Conservation (phyloP, 345 rosid genomes). For the Euphorbia tirucalli region DNA sequence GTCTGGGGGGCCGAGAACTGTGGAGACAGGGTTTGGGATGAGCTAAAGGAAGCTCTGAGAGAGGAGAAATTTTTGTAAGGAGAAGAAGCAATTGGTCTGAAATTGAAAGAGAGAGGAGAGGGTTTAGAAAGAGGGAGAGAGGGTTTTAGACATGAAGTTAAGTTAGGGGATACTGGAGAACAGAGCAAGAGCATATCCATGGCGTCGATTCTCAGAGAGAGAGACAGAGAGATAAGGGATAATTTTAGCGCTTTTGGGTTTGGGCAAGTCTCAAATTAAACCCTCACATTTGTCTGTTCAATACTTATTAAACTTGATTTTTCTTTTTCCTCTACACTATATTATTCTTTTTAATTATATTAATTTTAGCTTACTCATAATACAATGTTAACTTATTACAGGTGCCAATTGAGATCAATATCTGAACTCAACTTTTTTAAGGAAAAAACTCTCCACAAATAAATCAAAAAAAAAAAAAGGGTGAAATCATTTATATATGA, state of each 20-base stretch:
- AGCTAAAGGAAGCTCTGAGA: slow-evolving; percentile 26
- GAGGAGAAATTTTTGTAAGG: slow-evolving; percentile 28
- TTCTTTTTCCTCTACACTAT: too few species aligned
- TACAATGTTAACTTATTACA: too few species aligned
- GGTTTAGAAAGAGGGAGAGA: slow-evolving; percentile 17
- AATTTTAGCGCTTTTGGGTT: background rate
- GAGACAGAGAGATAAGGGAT: background rate
- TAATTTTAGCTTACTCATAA: too few species aligned
- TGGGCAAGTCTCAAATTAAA: background rate
- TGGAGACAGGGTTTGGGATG: slow-evolving; percentile 34
- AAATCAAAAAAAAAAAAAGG: too few species aligned
- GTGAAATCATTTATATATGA: too few species aligned
- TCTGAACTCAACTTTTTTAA: too few species aligned
- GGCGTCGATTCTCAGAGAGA: background rate
- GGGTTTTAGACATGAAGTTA: background rate
- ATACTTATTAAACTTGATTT: too few species aligned
- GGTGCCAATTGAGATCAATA: too few species aligned
- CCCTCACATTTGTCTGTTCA: background rate
- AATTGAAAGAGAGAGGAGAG: slow-evolving; percentile 17
- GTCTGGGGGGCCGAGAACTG: slow-evolving; percentile 44
- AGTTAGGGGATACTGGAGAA: background rate
- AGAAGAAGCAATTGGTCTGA: slow-evolving; percentile 10
- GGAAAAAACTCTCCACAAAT: too few species aligned
- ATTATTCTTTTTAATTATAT: too few species aligned
- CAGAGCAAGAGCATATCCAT: slow-evolving; percentile 7